These are phyloP conservation scores for Colletotrichum somersetense DNA, from an alignment of 2,329 filamentous ascomycete genomes.

Conservation along the genomic window DNA sequence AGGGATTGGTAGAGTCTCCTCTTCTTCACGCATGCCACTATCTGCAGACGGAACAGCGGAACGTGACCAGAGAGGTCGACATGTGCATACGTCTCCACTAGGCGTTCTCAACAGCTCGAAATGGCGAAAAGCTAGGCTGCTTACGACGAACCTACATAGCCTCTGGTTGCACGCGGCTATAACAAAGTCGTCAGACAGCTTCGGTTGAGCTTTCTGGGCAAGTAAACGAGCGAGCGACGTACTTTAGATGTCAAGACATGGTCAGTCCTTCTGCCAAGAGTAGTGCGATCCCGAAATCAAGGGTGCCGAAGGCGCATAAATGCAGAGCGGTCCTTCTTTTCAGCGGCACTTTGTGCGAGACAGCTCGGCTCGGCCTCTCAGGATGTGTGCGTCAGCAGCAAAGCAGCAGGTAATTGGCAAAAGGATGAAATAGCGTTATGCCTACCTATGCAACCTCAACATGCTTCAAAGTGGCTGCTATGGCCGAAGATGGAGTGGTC, in stretches of 20 bases:
- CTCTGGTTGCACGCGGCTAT: background rate
- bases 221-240: background rate
- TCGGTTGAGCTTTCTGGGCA: background rate
- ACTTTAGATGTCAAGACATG: conserved; percentile 1
- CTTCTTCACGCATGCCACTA: conserved; percentile 26
- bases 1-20: conserved; percentile 26
- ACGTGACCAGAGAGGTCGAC: conserved; percentile 37
- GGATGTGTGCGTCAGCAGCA: conserved; percentile 10
- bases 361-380: conserved; percentile 1
- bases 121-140: conserved; percentile 14
- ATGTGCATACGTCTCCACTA: conserved; percentile 34
- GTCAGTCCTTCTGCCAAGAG: background rate
- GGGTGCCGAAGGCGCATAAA: background rate
- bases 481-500: conserved; percentile 10
- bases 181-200: background rate
- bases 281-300: background rate
- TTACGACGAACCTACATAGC: background rate
- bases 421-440: conserved; percentile 7
- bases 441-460: conserved; percentile 17
- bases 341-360: background rate
- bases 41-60: conserved; percentile 41
- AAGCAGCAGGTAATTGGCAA: background rate
- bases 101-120: conserved; percentile 21
- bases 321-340: background rate
- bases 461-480: conserved; percentile 10